Evolutionary conservation across 1,139 yeast genomes (phyloP).

Genomic region (Spencermartinsiella ligniputridi): DNA sequence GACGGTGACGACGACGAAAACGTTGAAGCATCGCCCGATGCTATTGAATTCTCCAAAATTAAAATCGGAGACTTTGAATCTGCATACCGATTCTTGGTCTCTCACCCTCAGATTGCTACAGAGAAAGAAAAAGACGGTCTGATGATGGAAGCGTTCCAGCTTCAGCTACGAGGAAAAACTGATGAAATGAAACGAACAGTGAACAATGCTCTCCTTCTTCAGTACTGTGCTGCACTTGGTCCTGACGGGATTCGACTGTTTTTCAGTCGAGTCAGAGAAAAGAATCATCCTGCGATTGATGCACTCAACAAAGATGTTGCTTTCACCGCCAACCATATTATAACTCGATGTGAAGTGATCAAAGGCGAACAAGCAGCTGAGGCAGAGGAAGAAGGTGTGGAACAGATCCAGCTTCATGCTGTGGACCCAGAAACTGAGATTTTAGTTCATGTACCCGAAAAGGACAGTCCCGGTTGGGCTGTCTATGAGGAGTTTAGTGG

Average conservation of each 20-base stretch:
- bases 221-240: slow-evolving; percentile 65
- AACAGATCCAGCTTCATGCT: slow-evolving; percentile 80
- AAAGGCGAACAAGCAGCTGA: slow-evolving; percentile 41
- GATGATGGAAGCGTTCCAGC: slow-evolving; percentile 88
- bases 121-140: slow-evolving; percentile 90
- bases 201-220: slow-evolving; percentile 75
- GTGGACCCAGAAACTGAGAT: slow-evolving; percentile 81
- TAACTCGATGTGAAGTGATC: slow-evolving; percentile 66
- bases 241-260: slow-evolving; percentile 62
- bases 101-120: slow-evolving; percentile 65
- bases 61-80: slow-evolving; percentile 44
- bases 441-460: slow-evolving; percentile 64
- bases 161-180: slow-evolving; percentile 60
- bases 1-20: slow-evolving; percentile 38
- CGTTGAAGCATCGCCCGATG: slow-evolving; percentile 55
- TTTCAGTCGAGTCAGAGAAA: slow-evolving; percentile 58
- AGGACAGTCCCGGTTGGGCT: slow-evolving; percentile 42
- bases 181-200: slow-evolving; percentile 50
- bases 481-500: slow-evolving; percentile 55
- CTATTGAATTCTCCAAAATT: slow-evolving; percentile 60
- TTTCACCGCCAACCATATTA: slow-evolving; percentile 67
- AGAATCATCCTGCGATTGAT: slow-evolving; percentile 52
- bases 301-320: slow-evolving; percentile 73
- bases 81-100: slow-evolving; percentile 49
- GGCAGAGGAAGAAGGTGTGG: slow-evolving; percentile 50